phyloP scores from a whole-genome alignment of 495 filamentous ascomycete genomes.

The Amorphotheca resinae region DNA sequence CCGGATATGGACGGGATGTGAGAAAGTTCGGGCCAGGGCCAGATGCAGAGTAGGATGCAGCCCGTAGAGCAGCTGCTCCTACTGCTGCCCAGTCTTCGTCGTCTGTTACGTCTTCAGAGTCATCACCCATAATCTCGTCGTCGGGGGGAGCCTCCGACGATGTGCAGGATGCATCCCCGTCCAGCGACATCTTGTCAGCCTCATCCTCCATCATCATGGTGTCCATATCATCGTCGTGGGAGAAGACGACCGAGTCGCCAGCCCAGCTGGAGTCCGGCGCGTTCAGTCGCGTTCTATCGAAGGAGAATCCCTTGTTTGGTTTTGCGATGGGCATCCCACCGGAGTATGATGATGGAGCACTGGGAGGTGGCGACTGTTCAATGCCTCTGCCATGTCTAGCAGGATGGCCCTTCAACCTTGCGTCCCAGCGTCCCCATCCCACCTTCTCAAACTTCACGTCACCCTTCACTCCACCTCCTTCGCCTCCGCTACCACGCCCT shows the following conservation, averaged over 20 bases:
- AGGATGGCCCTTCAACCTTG: slow-evolving; percentile 56
- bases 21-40: slow-evolving; percentile 25
- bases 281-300: slow-evolving; percentile 36
- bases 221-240: slow-evolving; percentile 56
- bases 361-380: slow-evolving; percentile 34
- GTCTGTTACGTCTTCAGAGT: slow-evolving; percentile 80
- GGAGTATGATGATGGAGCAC: slow-evolving; percentile 39
- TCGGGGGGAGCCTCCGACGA: slow-evolving; percentile 61
- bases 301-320: slow-evolving; percentile 29
- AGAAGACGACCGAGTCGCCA: slow-evolving; percentile 60
- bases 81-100: slow-evolving; percentile 95
- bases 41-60: slow-evolving; percentile 43
- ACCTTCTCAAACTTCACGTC: slow-evolving; percentile 91
- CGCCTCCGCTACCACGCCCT: slow-evolving; percentile 50
- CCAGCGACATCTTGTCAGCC: slow-evolving; percentile 93
- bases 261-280: slow-evolving; percentile 48
- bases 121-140: slow-evolving; percentile 48
- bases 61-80: slow-evolving; percentile 72
- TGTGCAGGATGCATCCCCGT: slow-evolving; percentile 57
- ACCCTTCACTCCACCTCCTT: slow-evolving; percentile 49
- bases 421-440: slow-evolving; percentile 95
- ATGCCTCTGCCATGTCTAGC: slow-evolving; percentile 33
- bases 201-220: slow-evolving; percentile 68
- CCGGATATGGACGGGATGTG: slow-evolving; percentile 32
- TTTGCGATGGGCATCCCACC: slow-evolving; percentile 56